Base-by-base conservation (phyloP, 2,329 filamentous ascomycete species). In the Cladosporium sp. region DNA sequence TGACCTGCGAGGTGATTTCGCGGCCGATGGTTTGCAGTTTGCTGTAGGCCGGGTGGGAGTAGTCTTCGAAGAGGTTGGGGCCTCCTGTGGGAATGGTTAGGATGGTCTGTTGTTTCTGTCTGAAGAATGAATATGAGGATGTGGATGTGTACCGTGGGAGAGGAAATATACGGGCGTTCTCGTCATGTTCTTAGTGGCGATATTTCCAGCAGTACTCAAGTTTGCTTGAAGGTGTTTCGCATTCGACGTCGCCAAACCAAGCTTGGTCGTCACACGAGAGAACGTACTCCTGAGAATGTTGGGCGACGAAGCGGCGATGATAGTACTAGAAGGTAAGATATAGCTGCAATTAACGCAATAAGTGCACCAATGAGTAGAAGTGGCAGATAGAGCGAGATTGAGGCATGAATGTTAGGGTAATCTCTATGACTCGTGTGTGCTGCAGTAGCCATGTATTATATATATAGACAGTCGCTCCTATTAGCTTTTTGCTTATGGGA, bases 1-100 rank as follows among this genome's bases (percentile, higher is more conserved):
- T 84, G 38, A 89, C 80, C 54, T 81, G 79, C 22, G 78, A 72
- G 0, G 84, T 88, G 63, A 90, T 88, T 60, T 89, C 85, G 7
- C 67, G 73, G 37, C 86, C 86, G 47, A 89, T 83, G 19, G 74
- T 65, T 58, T 84, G 78, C 4, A 90, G 78, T 49, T 84, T 72
- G 3, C 73, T 64, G 60, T 85, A 88, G 8, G 81, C 86, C 1
- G 84, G 83, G 62, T 90, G 86, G 1, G 80, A 64, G 3, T 73
- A 79, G n/a, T 87, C 75, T 61, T 84, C 85, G 74, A 87, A 85
- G 30, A 87, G 76, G 57, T 76, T 82, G 3, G 85, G 85, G 69
- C 73, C 75, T 12, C 74, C 74, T 68, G 74, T 71, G 15, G 30
- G 4, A 9, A 7, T 22, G 17, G 40, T 19, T 43, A 39, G 24